Evolutionary conservation across 805 yeast genomes (phyloP).

Genomic region (Tanozyma kutaoensis): DNA sequence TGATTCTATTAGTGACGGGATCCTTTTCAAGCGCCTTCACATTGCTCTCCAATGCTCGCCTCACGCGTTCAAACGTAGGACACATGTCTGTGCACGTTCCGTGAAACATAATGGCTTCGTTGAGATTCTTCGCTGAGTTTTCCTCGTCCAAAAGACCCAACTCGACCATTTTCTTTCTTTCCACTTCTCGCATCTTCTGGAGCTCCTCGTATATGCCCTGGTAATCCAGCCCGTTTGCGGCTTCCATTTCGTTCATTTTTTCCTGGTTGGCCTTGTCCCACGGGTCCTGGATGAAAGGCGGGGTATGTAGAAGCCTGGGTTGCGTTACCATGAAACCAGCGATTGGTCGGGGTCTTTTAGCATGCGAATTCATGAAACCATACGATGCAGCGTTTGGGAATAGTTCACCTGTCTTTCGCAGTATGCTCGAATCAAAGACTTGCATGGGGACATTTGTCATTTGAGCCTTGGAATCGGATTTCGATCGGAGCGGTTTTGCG

Average conservation of each 20-base stretch:
- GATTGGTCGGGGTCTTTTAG: slow-evolving; percentile 10
- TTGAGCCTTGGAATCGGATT: too few relatives aligned
- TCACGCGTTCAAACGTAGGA: slow-evolving; percentile 81
- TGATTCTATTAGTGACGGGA: slow-evolving; percentile 36
- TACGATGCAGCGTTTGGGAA: too few relatives aligned
- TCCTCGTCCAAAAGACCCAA: slow-evolving; percentile 80
- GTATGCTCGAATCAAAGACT: too few relatives aligned
- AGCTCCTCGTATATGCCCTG: slow-evolving; percentile 67
- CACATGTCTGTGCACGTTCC: slow-evolving; percentile 95
- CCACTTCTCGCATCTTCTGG: slow-evolving; percentile 60
- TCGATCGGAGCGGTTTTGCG: too few relatives aligned
- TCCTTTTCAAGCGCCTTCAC: slow-evolving; percentile 70
- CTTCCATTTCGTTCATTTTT: slow-evolving; percentile 41
- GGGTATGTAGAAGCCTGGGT: slow-evolving; percentile 20
- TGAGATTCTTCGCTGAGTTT: slow-evolving; percentile 67
- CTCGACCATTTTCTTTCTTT: slow-evolving; percentile 66
- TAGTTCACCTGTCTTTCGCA: too few relatives aligned
- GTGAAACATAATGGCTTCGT: slow-evolving; percentile 74
- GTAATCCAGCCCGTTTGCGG: slow-evolving; percentile 34
- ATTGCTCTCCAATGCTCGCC: slow-evolving; percentile 79
- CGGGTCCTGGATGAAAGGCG: slow-evolving; percentile 21
- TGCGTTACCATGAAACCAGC: slow-evolving; percentile 25
- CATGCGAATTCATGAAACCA: slow-evolving; percentile 2
- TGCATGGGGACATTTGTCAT: too few relatives aligned
- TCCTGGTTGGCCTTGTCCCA: slow-evolving; percentile 76